Evolutionary conservation across 176 grass and related monocot genomes (phyloP).

Genomic region (Oryza meyeriana): DNA sequence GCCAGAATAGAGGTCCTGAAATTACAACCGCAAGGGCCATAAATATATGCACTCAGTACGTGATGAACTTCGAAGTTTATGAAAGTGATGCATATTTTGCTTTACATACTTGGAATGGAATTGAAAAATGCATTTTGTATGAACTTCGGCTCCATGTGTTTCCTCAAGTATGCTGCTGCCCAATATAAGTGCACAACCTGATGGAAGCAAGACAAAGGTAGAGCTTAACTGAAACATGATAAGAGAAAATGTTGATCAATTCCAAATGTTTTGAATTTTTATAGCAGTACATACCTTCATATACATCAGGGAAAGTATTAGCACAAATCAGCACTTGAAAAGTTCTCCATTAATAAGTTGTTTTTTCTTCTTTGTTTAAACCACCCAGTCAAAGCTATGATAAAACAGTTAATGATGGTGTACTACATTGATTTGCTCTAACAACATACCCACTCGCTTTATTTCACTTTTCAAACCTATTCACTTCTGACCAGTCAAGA

Average conservation of each 20-base stretch:
- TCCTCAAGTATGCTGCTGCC: constrained; percentile 65
- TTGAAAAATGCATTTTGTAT: constrained; percentile 51
- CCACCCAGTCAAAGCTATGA: background rate
- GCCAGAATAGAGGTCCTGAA: constrained; percentile 57
- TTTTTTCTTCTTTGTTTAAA: background rate
- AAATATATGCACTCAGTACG: background rate
- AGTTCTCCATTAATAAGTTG: background rate
- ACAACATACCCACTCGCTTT: background rate
- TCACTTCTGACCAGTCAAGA: background rate
- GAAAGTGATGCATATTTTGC: background rate
- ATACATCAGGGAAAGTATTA: background rate
- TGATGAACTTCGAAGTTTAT: background rate
- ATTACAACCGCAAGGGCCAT: background rate
- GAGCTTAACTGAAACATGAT: constrained; percentile 42
- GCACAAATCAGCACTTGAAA: background rate
- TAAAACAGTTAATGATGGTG: background rate
- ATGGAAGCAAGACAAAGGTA: constrained; percentile 42
- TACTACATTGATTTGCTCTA: background rate
- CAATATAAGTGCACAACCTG: constrained; percentile 50
- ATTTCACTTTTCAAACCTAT: background rate
- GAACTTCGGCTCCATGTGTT: background rate
- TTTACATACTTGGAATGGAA: constrained; percentile 67
- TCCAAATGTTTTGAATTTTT: background rate
- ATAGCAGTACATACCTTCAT: background rate
- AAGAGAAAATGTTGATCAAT: background rate